These are phyloP conservation scores for Daldinia sp. DNA, from an alignment of 2,329 filamentous ascomycete genomes.

Conservation along the genomic window DNA sequence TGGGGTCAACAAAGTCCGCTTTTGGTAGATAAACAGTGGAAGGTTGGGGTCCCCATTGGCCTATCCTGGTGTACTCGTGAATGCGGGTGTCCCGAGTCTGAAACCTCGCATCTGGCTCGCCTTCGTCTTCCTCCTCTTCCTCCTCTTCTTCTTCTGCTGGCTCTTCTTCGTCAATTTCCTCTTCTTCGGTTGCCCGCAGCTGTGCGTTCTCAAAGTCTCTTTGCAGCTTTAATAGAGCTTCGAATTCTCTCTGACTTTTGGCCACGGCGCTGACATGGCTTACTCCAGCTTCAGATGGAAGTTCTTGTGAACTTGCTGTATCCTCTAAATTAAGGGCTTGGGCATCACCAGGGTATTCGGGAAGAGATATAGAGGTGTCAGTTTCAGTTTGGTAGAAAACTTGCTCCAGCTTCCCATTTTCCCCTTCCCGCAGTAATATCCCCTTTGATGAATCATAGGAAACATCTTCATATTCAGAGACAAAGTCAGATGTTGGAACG, in stretches of 20 bases:
- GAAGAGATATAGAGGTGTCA: conserved; percentile 20
- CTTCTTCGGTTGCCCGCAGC: conserved; percentile 51
- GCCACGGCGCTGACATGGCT: conserved; percentile 63
- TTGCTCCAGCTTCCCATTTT: conserved; percentile 71
- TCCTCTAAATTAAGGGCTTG: conserved; percentile 40
- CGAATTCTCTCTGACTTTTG: conserved; percentile 67
- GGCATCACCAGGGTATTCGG: conserved; percentile 46
- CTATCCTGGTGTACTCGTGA: conserved; percentile 80
- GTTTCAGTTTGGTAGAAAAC: conserved; percentile 60
- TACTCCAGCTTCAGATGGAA: conserved; percentile 53
- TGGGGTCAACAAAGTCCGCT: conserved; percentile 75
- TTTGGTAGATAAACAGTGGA: conserved; percentile 81
- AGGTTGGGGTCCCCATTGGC: conserved; percentile 80
- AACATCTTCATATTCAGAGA: conserved; percentile 31
- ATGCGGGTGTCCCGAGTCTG: conserved; percentile 61
- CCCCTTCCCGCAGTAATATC: conserved; percentile 66
- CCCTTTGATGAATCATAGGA: conserved; percentile 50
- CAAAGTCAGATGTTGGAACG: conserved; percentile 54
- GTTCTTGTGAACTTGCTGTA: conserved; percentile 32
- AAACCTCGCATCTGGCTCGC: conserved; percentile 51
- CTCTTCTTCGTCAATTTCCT: conserved; percentile 49
- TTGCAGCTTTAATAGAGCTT: conserved; percentile 66
- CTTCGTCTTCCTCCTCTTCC: conserved; percentile 55
- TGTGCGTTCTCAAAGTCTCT: conserved; percentile 66
- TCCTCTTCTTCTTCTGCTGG: conserved; percentile 46